Conservation (phyloP, 257 asterid species). For the Galeopsis tetrahit region DNA sequence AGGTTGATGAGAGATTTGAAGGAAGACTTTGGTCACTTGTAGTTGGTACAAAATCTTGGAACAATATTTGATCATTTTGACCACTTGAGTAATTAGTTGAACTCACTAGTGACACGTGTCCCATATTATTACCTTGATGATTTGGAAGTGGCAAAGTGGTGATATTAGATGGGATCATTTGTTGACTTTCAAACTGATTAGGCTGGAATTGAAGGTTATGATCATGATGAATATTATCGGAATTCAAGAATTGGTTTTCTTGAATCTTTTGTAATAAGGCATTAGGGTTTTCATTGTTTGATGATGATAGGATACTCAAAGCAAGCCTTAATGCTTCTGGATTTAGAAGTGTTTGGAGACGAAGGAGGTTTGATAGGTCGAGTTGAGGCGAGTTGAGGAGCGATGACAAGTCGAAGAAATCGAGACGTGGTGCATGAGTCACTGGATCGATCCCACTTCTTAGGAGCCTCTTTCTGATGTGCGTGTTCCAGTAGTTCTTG, state of each 20-base stretch:
- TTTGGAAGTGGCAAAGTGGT: constrained; percentile 36
- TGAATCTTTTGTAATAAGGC: constrained; percentile 46
- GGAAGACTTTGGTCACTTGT: constrained; percentile 38
- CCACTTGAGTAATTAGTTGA: constrained; percentile 33
- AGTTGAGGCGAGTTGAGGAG: constrained; percentile 60
- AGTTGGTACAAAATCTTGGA: constrained; percentile 38
- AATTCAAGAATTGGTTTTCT: constrained; percentile 49
- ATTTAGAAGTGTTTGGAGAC: constrained; percentile 71
- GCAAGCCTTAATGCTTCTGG: constrained; percentile 64
- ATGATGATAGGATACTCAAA: constrained; percentile 45
- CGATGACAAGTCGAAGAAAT: constrained; percentile 65
- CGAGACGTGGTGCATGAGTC: constrained; percentile 81
- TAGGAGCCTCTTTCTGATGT: constrained; percentile 74
- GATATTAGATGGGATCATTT: constrained; percentile 39
- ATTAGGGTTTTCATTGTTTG: constrained; percentile 50
- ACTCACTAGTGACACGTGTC: constrained; percentile 26
- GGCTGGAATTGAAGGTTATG: constrained; percentile 47
- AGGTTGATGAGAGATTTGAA: constrained; percentile 31
- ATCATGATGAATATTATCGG: not conserved
- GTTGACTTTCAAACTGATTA: constrained; percentile 51
- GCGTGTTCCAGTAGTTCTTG: constrained; percentile 91
- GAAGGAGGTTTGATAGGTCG: constrained; percentile 59
- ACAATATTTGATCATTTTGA: constrained; percentile 27
- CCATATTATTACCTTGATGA: constrained; percentile 35
- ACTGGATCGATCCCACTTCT: constrained; percentile 83